Percentiles rank a stretch among this genome's conserved stretches.
phyloP scores from a whole-genome alignment of 345 rosid species.

The Noccaea bulbosa region DNA sequence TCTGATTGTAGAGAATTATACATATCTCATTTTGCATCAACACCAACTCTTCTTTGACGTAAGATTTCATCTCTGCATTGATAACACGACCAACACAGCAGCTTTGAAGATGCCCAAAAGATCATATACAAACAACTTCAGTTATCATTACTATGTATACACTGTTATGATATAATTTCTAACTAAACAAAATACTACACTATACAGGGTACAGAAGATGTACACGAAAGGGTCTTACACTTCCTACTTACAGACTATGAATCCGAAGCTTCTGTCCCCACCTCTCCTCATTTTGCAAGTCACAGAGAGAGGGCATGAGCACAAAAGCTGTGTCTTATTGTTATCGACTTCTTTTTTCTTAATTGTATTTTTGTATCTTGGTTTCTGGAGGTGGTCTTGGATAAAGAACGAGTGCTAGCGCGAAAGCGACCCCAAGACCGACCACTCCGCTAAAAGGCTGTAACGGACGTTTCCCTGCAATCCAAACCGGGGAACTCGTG shows the following conservation, averaged over 20 bases:
- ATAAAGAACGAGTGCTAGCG: constrained; percentile 61
- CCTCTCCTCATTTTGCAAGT: constrained; percentile 1
- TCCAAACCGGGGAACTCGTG: constrained; percentile 58
- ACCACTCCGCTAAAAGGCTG: constrained; percentile 84
- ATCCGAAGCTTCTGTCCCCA: constrained; percentile 29
- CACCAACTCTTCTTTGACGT: constrained; percentile 5
- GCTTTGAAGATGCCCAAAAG: constrained; percentile 17
- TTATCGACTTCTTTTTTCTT: constrained; percentile 12
- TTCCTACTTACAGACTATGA: constrained; percentile 29
- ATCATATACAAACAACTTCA: constrained; percentile 20
- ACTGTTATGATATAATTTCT: constrained; percentile 27
- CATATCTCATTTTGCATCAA: background rate
- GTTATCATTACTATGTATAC: constrained; percentile 12
- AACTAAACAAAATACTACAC: background rate
- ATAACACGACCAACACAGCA: background rate
- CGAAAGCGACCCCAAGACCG: constrained; percentile 61
- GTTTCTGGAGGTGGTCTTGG: constrained; percentile 52
- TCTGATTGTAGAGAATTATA: no score
- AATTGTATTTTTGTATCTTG: constrained; percentile 28
- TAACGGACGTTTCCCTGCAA: constrained; percentile 64
- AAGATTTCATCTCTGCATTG: constrained; percentile 8
- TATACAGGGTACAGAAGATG: constrained; percentile 31
- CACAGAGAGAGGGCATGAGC: constrained; percentile 15
- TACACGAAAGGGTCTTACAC: constrained; percentile 14
- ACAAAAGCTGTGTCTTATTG: background rate